A percentile compares a stretch with the other conserved stretches of the same genome.
These are phyloP conservation scores for Elaeagnus macrophylla DNA, from an alignment of 306 rosid species.

Conservation along the genomic window DNA sequence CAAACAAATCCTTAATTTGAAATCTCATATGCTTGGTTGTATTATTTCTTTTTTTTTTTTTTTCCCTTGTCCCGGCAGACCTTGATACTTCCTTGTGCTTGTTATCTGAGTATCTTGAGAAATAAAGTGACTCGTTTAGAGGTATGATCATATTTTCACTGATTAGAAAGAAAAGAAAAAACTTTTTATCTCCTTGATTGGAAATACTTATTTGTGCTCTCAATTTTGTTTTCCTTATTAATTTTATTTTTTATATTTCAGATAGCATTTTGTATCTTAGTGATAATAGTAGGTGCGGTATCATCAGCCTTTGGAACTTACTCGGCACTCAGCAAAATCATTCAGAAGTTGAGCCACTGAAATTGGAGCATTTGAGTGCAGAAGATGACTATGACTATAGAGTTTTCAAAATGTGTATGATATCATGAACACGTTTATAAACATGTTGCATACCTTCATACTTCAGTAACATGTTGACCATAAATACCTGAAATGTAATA, in stretches of 20 bases:
- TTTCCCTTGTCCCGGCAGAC: conserved; percentile 42
- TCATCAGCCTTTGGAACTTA: conserved; percentile 59
- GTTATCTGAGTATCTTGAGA: conserved; percentile 64
- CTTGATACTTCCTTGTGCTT: conserved; percentile 85
- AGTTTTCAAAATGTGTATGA: no score
- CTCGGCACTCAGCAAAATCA: conserved; percentile 56
- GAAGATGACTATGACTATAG: no score
- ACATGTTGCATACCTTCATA: no score
- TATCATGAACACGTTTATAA: no score
- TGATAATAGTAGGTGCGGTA: conserved; percentile 52
- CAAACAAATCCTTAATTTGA: no score
- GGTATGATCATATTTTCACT: conserved; percentile 31
- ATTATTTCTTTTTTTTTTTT: neutral
- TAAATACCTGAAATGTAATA: no score
- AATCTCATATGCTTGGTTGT: no score
- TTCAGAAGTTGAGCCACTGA: conserved; percentile 50
- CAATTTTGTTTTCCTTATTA: neutral
- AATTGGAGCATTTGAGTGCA: neutral
- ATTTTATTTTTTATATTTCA: conserved; percentile 21
- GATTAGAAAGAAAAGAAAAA: no score
- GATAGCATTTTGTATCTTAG: conserved; percentile 41
- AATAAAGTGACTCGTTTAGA: conserved; percentile 51
- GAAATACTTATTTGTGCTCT: no score
- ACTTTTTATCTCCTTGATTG: no score
- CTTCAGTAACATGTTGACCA: no score